These are phyloP conservation scores for Podospora pseudopauciseta DNA, from an alignment of 495 filamentous ascomycete genomes.

Conservation along the genomic window DNA sequence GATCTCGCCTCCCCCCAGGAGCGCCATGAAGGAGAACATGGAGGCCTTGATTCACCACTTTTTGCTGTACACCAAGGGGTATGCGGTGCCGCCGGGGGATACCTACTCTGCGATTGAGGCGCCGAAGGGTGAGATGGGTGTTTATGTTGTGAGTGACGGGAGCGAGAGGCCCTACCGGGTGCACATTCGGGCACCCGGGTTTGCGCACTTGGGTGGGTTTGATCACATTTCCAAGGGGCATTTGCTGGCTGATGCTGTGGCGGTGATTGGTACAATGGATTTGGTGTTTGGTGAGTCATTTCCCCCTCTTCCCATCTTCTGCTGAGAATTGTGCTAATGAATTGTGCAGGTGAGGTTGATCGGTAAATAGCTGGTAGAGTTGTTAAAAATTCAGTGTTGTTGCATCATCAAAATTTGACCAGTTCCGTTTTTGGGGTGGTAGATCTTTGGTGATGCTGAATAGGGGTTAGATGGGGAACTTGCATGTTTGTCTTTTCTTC, in stretches of 20 bases:
- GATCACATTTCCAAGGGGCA: constrained; percentile 91
- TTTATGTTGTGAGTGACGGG: constrained; percentile 94
- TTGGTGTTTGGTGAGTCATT: constrained; percentile 57
- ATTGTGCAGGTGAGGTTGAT: constrained; percentile 47
- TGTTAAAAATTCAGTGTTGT: constrained; percentile 4
- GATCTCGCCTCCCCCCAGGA: constrained; percentile 88
- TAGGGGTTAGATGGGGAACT: neutral
- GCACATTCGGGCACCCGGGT: constrained; percentile 95
- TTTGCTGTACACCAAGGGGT: constrained; percentile 96
- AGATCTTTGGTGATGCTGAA: neutral
- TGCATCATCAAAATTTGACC: neutral
- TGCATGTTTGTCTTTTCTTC: neutral
- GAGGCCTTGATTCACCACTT: constrained; percentile 99
- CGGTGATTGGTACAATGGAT: constrained; percentile 95
- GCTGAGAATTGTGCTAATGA: neutral
- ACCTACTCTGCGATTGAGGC: constrained; percentile 98
- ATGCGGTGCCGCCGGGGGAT: constrained; percentile 95
- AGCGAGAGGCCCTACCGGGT: constrained; percentile 95
- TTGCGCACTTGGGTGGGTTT: constrained; percentile 91
- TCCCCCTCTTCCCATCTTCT: neutral
- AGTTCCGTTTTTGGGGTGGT: neutral
- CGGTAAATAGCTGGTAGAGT: constrained; percentile 33
- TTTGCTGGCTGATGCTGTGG: constrained; percentile 92
- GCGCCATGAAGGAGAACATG: constrained; percentile 99
- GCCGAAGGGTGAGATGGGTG: constrained; percentile 99